Evolutionary conservation across 2,329 filamentous ascomycete genomes (phyloP), one percentile per base, ranked within the genome.

Genomic region (Ophiosphaerella korrae): DNA sequence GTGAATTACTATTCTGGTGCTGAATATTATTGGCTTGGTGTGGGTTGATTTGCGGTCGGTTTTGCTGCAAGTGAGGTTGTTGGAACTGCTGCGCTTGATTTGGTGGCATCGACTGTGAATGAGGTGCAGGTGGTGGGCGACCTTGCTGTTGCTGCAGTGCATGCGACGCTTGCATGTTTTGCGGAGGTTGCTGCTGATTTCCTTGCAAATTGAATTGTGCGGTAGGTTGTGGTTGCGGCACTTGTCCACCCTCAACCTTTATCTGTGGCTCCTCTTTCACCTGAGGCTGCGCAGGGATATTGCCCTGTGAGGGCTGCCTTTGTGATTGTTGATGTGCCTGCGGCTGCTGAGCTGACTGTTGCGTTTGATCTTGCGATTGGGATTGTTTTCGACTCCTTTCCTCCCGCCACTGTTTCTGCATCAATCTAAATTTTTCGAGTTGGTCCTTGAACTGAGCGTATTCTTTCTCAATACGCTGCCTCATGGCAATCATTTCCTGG

Each of bases 21-120:
- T 66, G 67, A 26, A 68, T 67, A 26, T 61, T 57, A 43, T 71
- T 72, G 18, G 66, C 67, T 50, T 73, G 70, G 44, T 71, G 67
- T 1, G 71, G 68, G 38, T 72, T 73, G 18, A 73, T 68, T 40
- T 73, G 72, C 5, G 71, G 72, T 33, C 71, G 67, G 39, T 61
- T 66, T 39, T 64, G 58, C 31, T 66, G 67, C 43, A 61, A 60
- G 18, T 64, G 61, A 23, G 57, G 55, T 44, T 70, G 66, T 36
- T 58, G 50, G 45, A 66, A 68, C 34, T 61, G 53, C 18, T 60
- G 66, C 16, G 56, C 58, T 34, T 72, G 71, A 32, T 62, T 62
- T 8, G 56, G 62, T 36, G 66, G 64, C 57, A 67, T 63, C 16
- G 58, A 59, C 42, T 66, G 71, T 44, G 63, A 53, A 45, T 66